These are phyloP conservation scores for Colletotrichum acutatum DNA, from an alignment of 2,329 filamentous ascomycete species.

Conservation along the genomic window DNA sequence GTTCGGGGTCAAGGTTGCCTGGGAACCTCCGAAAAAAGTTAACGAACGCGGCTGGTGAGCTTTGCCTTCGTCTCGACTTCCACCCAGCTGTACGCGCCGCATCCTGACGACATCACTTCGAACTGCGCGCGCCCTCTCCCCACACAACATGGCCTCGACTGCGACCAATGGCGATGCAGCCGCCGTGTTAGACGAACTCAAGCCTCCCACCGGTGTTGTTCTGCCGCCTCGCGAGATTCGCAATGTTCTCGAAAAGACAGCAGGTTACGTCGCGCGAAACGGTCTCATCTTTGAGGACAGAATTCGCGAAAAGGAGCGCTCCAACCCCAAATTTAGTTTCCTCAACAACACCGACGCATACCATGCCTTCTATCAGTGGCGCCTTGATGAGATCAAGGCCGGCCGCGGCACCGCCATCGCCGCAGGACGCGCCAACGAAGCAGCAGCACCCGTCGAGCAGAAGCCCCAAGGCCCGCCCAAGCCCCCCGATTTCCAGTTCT, in stretches of 20 bases:
- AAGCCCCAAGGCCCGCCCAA: constrained; percentile 86
- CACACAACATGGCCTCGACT: constrained; percentile 49
- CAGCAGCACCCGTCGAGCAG: constrained; percentile 59
- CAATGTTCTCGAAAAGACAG: constrained; percentile 89
- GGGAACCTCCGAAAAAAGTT: constrained; percentile 20
- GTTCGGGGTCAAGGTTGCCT: not conserved
- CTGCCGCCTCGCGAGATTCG: constrained; percentile 91
- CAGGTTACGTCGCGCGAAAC: constrained; percentile 84
- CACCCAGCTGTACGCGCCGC: constrained; percentile 35
- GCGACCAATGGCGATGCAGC: constrained; percentile 64
- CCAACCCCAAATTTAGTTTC: constrained; percentile 93
- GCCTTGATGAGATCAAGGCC: constrained; percentile 84
- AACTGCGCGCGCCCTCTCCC: constrained; percentile 11
- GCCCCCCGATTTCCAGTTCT: constrained; percentile 91
- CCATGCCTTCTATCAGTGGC: constrained; percentile 90
- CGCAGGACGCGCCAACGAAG: constrained; percentile 78
- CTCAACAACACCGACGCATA: constrained; percentile 84
- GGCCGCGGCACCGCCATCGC: constrained; percentile 84
- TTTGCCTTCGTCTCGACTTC: constrained; percentile 15
- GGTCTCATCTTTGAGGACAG: constrained; percentile 80
- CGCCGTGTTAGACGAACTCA: constrained; percentile 72
- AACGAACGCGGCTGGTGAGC: not conserved
- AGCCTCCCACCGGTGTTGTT: constrained; percentile 84
- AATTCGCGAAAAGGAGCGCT: constrained; percentile 85
- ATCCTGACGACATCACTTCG: constrained; percentile 34